These are phyloP conservation scores for Firmiana major DNA, from an alignment of 345 rosid genomes.

Conservation along the genomic window DNA sequence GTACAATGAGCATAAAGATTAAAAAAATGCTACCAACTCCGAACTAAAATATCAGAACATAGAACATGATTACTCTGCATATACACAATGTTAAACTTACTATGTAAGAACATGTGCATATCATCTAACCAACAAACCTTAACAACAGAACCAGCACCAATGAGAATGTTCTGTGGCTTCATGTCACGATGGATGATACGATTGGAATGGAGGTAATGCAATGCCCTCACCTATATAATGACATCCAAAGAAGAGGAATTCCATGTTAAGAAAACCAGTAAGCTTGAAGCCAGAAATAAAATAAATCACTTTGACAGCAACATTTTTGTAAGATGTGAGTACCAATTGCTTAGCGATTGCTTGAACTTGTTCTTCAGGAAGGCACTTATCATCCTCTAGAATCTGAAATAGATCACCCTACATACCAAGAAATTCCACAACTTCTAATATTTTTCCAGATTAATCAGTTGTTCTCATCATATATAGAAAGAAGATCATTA, in stretches of 20 bases:
- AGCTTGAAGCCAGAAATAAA: conserved; percentile 11
- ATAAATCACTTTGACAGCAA: neutral
- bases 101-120: neutral
- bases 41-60: conserved; percentile 6
- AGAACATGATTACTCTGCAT: neutral
- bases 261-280: neutral
- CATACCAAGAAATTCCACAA: conserved; percentile 17
- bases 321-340: conserved; percentile 18
- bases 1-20: neutral
- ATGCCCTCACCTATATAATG: conserved; percentile 69
- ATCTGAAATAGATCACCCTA: conserved; percentile 97
- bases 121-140: conserved; percentile 48
- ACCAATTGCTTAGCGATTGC: conserved; percentile 99
- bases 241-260: neutral
- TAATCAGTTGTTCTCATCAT: neutral
- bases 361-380: conserved; percentile 96
- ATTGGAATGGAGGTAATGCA: conserved; percentile 93
- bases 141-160: conserved; percentile 88
- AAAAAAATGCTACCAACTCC: neutral
- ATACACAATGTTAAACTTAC: neutral
- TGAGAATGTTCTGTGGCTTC: conserved; percentile 99
- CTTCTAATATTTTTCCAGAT: neutral
- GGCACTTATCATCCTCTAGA: conserved; percentile 95
- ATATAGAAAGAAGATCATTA: conserved; percentile 23
- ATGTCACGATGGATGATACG: conserved; percentile 98